Evolutionary conservation across 2,329 filamentous ascomycete genomes (phyloP), one percentile per base, ranked within the genome.

Genomic region (Aspergillaceae sp.): DNA sequence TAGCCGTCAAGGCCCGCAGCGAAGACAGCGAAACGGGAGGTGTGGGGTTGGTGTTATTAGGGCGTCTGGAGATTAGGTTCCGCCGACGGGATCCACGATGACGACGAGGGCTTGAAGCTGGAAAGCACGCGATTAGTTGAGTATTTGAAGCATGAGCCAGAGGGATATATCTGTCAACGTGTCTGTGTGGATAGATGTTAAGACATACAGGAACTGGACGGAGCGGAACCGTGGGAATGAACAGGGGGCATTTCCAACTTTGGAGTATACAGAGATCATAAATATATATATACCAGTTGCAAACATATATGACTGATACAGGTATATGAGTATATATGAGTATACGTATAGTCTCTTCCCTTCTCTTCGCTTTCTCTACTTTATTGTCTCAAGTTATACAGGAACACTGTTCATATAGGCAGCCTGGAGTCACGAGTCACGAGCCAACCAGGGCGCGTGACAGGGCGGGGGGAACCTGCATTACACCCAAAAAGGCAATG

Each of bases 1-100:
- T 68, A 28, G 63, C 58, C 36, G 63, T 66, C 43, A 68, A 51
- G 51, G 64, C 64, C 40, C 64, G 58, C 45, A 68, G 46, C 48
- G 65, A 67, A 3, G 65, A 68, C 40, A 67, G 53, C 26, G 63
- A 66, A 33, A 66, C 60, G 35, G 62, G 62, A 46, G 64, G 65
- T 56, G 64, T 64, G 57, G 62, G 61, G 62, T 63, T 63, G 66
- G 63, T 52, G 63, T 62, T 62, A 66, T 19, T 19, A 19, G 19
- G 19, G 19, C 19, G 64, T 52, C 60, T 64, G 48, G 57, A 55
- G 51, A 67, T 64, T 50, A 68, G 48, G 53, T 53, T 62, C 48
- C 65, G 63, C n/a, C 65, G 53, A 51, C 66, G 62, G 49, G 65
- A 59, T 48, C 58, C 58, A 49, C 29, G 57, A 51, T 29, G 53